These are phyloP conservation scores for Colletotrichum higginsianum DNA, from an alignment of 2,329 filamentous ascomycete genomes.

Conservation along the genomic window DNA sequence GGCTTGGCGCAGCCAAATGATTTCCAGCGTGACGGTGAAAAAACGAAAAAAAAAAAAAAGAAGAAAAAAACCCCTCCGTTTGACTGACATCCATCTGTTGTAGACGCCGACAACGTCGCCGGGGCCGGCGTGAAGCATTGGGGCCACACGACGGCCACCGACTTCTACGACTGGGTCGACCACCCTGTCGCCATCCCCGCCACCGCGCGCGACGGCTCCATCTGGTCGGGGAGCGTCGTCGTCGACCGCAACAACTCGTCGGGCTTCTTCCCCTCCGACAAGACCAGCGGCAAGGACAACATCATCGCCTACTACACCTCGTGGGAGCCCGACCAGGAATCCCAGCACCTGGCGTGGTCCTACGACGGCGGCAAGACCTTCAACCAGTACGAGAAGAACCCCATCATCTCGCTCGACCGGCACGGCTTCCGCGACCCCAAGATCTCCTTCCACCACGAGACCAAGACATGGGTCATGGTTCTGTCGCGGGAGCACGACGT, in stretches of 20 bases:
- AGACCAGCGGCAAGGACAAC: conserved; percentile 59
- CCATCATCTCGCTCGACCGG: conserved; percentile 69
- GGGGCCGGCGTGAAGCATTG: conserved; percentile 71
- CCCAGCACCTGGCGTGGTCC: conserved; percentile 75
- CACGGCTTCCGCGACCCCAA: conserved; percentile 77
- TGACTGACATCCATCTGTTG: background rate
- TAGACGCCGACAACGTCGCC: conserved; percentile 55
- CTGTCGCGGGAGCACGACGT: conserved; percentile 71
- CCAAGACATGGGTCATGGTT: conserved; percentile 69
- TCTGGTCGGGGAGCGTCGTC: conserved; percentile 71
- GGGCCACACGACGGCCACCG: conserved; percentile 75
- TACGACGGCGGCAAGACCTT: conserved; percentile 74
- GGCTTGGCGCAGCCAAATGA: background rate
- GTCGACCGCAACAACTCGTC: conserved; percentile 76
- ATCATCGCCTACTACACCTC: conserved; percentile 68
- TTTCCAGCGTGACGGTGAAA: background rate
- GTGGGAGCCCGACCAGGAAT: conserved; percentile 59
- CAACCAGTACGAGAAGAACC: conserved; percentile 71
- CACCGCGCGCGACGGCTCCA: conserved; percentile 58
- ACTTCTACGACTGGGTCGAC: conserved; percentile 76
- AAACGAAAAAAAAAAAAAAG: no score
- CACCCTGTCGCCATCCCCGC: conserved; percentile 74
- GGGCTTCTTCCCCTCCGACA: conserved; percentile 73
- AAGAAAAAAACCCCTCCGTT: no score
- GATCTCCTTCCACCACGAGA: conserved; percentile 69